Conservation (phyloP, 306 rosid species). For the cucumber (Cucumis sativus) region DNA sequence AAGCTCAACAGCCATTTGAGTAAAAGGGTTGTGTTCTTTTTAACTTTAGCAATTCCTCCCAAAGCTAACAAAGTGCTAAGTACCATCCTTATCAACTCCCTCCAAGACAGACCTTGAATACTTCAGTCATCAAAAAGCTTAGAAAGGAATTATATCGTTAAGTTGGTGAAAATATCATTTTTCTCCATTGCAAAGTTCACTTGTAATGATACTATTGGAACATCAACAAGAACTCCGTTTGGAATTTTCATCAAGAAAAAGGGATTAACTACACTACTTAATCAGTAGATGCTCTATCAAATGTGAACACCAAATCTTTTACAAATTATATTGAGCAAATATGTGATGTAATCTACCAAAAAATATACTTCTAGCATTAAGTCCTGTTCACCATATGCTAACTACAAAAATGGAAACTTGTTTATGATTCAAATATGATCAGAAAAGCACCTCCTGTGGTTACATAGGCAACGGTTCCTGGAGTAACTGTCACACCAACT, state of each 20-base stretch:
- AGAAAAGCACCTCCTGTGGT: conserved; percentile 66
- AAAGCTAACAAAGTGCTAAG: neutral
- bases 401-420: neutral
- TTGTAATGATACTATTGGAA: neutral
- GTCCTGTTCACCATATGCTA: neutral
- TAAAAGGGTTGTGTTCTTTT: neutral
- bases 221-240: neutral
- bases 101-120: neutral
- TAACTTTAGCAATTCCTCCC: neutral
- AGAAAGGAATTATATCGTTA: neutral
- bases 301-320: neutral
- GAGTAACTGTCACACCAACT: conserved; percentile 37
- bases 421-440: neutral
- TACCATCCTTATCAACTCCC: neutral
- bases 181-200: neutral
- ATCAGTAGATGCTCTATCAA: neutral
- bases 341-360: neutral
- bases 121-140: neutral
- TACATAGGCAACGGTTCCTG: conserved; percentile 74
- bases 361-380: neutral
- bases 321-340: neutral
- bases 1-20: neutral
- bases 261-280: neutral
- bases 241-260: too few species aligned
- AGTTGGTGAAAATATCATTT: neutral